Conservation (phyloP, 2,329 filamentous ascomycete genomes). For the Pseudogymnoascus sp. region DNA sequence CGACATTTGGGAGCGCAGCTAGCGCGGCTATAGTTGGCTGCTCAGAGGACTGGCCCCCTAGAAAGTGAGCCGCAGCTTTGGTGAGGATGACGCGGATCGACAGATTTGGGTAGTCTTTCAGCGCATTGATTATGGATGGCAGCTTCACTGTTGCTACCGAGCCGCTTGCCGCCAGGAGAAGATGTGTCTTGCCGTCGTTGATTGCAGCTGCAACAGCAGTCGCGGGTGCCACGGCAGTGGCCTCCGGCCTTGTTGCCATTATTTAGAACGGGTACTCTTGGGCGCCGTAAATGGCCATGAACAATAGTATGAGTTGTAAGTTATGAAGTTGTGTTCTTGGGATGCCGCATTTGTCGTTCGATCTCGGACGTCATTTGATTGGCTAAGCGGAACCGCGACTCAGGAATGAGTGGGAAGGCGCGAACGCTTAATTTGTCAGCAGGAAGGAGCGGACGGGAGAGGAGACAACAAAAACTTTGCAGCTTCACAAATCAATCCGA, state of each 20-base stretch:
- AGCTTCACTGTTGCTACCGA: slow-evolving; percentile 88
- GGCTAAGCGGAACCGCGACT: not conserved
- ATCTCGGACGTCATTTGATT: not conserved
- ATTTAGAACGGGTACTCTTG: not conserved
- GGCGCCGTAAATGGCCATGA: not conserved
- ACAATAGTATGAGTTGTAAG: not conserved
- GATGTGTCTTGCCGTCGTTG: slow-evolving; percentile 46
- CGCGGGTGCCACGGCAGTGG: not conserved
- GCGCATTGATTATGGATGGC: slow-evolving; percentile 53
- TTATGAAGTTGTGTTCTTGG: not conserved
- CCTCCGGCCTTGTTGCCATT: not conserved
- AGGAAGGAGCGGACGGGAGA: not conserved
- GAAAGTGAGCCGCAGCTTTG: slow-evolving; percentile 62
- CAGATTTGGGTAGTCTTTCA: slow-evolving; percentile 42
- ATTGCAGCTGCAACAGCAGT: slow-evolving; percentile 1
- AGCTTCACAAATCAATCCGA: not conserved
- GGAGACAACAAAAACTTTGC: not conserved
- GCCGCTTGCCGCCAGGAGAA: slow-evolving; percentile 59
- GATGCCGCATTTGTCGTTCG: not conserved
- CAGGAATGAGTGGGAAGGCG: not conserved
- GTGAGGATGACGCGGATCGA: slow-evolving; percentile 85
- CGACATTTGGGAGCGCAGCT: slow-evolving; percentile 57
- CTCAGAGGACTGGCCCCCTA: slow-evolving; percentile 65
- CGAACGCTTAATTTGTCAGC: not conserved
- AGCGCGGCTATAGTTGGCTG: slow-evolving; percentile 62